Percentiles rank a stretch among this genome's conserved stretches.
Evolutionary conservation across 2,329 filamentous ascomycete species (phyloP).

Genomic region (Diplodia scrobiculata): DNA sequence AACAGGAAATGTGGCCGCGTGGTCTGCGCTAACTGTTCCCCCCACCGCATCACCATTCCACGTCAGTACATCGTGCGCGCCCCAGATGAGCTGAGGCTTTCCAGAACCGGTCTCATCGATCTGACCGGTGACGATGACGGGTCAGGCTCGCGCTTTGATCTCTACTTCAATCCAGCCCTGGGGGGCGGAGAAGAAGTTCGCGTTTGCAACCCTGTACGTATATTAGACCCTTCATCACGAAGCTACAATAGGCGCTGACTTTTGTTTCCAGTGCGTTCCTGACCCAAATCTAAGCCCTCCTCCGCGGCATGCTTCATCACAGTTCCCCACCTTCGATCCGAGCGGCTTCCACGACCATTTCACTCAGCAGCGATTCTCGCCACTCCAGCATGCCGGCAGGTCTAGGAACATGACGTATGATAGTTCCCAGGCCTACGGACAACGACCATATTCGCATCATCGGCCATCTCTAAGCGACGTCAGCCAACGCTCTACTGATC

Average conservation of each 20-base stretch:
- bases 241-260: not conserved
- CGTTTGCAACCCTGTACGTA: constrained; percentile 62
- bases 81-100: constrained; percentile 17
- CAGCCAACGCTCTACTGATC: constrained; percentile 13
- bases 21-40: constrained; percentile 86
- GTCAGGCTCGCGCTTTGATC: constrained; percentile 36
- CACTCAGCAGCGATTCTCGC: constrained; percentile 36
- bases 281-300: constrained; percentile 66
- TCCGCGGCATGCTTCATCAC: constrained; percentile 47
- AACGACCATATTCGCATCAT: constrained; percentile 9
- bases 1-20: constrained; percentile 85
- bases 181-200: constrained; percentile 69
- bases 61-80: constrained; percentile 88
- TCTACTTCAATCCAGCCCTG: constrained; percentile 52
- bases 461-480: constrained; percentile 19
- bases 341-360: constrained; percentile 18
- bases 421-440: constrained; percentile 4
- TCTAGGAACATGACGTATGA: constrained; percentile 26
- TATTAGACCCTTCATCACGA: not conserved
- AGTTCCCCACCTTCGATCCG: constrained; percentile 16
- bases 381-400: constrained; percentile 12
- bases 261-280: constrained; percentile 58
- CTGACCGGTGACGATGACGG: constrained; percentile 48
- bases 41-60: constrained; percentile 92
- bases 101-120: constrained; percentile 44